phyloP scores from a whole-genome alignment of 306 rosid species.

The Boehmeria nivea region DNA sequence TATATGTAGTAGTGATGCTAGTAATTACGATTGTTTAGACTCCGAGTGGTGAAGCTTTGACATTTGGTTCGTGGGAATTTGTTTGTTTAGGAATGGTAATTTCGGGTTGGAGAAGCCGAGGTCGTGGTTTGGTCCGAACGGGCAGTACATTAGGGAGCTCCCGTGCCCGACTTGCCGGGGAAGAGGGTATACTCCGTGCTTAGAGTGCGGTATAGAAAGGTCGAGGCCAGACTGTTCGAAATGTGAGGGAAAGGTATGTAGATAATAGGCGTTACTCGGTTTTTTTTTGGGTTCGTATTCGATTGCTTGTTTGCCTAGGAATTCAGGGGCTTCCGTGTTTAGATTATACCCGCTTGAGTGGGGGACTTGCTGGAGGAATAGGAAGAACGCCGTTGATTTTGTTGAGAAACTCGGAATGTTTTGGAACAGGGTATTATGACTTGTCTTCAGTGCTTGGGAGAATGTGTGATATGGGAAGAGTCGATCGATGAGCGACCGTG shows the following conservation, averaged over 20 bases:
- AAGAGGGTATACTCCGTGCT: slow-evolving; percentile 90
- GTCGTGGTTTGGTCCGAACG: slow-evolving; percentile 92
- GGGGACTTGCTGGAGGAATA: too few species aligned
- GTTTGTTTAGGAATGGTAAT: slow-evolving; percentile 42
- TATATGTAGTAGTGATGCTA: too few species aligned
- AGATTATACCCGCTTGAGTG: too few species aligned
- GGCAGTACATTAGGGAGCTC: slow-evolving; percentile 82
- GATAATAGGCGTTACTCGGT: too few species aligned
- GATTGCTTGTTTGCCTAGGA: too few species aligned
- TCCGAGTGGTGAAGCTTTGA: neutral
- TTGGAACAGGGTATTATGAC: slow-evolving; percentile 71
- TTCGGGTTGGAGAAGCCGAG: slow-evolving; percentile 45
- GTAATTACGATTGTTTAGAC: too few species aligned
- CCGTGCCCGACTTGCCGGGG: slow-evolving; percentile 98
- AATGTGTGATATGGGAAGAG: slow-evolving; percentile 95
- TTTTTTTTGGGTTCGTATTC: neutral
- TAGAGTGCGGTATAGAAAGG: slow-evolving; percentile 87
- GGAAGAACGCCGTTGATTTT: too few species aligned
- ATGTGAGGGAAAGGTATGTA: slow-evolving; percentile 73
- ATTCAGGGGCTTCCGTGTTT: too few species aligned
- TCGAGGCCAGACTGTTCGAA: slow-evolving; percentile 72
- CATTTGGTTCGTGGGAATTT: neutral
- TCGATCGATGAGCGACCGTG: slow-evolving; percentile 87
- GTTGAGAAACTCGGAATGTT: too few species aligned
- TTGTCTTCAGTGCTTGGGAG: slow-evolving; percentile 82